These are phyloP conservation scores for Pseudocercospora musae DNA, from an alignment of 2,329 filamentous ascomycete genomes.

Conservation along the genomic window DNA sequence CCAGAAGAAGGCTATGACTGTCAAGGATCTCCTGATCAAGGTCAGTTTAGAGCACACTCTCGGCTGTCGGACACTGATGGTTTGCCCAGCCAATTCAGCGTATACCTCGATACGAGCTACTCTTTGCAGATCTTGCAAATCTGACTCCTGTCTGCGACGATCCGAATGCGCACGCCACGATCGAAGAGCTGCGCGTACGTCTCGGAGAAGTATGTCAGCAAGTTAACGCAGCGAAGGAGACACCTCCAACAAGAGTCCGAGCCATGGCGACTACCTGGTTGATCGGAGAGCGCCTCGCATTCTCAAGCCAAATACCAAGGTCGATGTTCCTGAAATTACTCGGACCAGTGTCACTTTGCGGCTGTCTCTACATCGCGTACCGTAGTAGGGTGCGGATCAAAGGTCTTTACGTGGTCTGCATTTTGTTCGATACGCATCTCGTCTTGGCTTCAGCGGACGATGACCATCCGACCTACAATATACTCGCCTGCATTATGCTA, in stretches of 20 bases:
- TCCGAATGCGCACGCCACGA: slow-evolving; percentile 74
- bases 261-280: slow-evolving; percentile 79
- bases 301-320: slow-evolving; percentile 64
- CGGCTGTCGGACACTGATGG: not conserved
- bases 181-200: slow-evolving; percentile 68
- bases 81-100: slow-evolving; percentile 75
- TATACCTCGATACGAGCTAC: slow-evolving; percentile 82
- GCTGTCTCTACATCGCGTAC: slow-evolving; percentile 79
- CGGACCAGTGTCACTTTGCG: slow-evolving; percentile 77
- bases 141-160: slow-evolving; percentile 82
- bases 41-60: slow-evolving; percentile 43
- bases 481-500: slow-evolving; percentile 71
- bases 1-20: slow-evolving; percentile 71
- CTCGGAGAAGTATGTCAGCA: slow-evolving; percentile 72
- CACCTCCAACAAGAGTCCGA: slow-evolving; percentile 61
- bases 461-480: slow-evolving; percentile 65
- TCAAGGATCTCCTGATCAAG: slow-evolving; percentile 88
- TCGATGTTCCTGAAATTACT: slow-evolving; percentile 65
- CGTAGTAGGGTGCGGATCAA: slow-evolving; percentile 65
- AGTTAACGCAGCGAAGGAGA: slow-evolving; percentile 81
- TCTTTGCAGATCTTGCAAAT: slow-evolving; percentile 80
- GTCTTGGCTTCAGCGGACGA: slow-evolving; percentile 68
- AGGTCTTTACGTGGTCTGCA: slow-evolving; percentile 79
- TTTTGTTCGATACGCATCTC: slow-evolving; percentile 77
- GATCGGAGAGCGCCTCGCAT: slow-evolving; percentile 75